A percentile compares a stretch with the other conserved stretches of the same genome.
Conservation (phyloP, 2,329 filamentous ascomycete genomes). For the Colletotrichum lentis region DNA sequence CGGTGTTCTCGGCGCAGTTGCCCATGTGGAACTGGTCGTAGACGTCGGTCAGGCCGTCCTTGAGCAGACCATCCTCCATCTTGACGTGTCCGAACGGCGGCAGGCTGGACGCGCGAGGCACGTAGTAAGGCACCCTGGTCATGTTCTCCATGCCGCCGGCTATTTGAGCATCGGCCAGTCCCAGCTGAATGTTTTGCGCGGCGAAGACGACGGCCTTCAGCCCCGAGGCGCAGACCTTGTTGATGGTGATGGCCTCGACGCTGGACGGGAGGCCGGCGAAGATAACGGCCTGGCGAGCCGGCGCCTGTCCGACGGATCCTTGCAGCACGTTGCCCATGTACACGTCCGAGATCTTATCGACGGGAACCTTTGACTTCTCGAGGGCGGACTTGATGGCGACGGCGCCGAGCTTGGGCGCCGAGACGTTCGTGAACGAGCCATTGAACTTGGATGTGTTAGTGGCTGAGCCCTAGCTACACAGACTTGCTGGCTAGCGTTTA, state of each 20-base stretch:
- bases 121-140: conserved; percentile 91
- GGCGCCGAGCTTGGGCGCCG: conserved; percentile 88
- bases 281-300: conserved; percentile 88
- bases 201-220: conserved; percentile 91
- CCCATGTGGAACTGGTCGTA: conserved; percentile 99
- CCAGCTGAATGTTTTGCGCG: conserved; percentile 93
- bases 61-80: conserved; percentile 90
- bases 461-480: background rate
- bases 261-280: conserved; percentile 84
- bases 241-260: conserved; percentile 90
- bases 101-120: conserved; percentile 80
- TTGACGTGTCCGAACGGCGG: conserved; percentile 88
- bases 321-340: conserved; percentile 98
- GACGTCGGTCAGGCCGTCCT: conserved; percentile 94
- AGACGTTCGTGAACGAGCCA: conserved; percentile 82
- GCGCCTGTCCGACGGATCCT: conserved; percentile 84
- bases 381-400: conserved; percentile 91
- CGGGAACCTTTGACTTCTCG: conserved; percentile 82
- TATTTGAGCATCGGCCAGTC: conserved; percentile 85
- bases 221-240: conserved; percentile 97
- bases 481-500: conserved; percentile 48
- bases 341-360: conserved; percentile 84
- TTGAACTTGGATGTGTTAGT: conserved; percentile 72
- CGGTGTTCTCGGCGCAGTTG: conserved; percentile 93
- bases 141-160: conserved; percentile 99